These are phyloP conservation scores for Jaltomata sinuosa DNA, from an alignment of 257 asterid genomes.

Conservation along the genomic window DNA sequence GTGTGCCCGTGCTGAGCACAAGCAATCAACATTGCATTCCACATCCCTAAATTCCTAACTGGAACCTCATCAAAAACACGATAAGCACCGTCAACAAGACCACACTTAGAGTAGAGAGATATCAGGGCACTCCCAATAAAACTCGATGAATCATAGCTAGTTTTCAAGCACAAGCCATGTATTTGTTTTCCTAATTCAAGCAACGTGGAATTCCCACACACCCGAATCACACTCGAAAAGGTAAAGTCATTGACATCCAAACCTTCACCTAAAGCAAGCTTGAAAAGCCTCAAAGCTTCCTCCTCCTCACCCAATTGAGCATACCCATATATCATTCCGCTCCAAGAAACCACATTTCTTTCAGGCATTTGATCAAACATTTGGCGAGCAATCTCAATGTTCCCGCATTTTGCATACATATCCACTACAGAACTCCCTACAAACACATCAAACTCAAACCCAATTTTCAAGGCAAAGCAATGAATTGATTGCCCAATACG, in stretches of 20 bases:
- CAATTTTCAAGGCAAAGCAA: constrained; percentile 45
- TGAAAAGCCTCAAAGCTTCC: constrained; percentile 68
- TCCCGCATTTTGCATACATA: constrained; percentile 75
- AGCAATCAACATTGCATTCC: constrained; percentile 71
- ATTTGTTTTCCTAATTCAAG: constrained; percentile 73
- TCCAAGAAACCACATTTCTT: constrained; percentile 84
- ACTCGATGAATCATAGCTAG: constrained; percentile 33
- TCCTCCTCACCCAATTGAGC: constrained; percentile 58
- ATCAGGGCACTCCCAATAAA: constrained; percentile 72
- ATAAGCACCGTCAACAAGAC: constrained; percentile 58
- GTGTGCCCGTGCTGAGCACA: constrained; percentile 76
- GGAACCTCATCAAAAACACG: constrained; percentile 47
- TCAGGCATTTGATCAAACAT: constrained; percentile 86
- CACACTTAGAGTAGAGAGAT: constrained; percentile 79
- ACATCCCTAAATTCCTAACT: constrained; percentile 60
- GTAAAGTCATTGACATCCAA: constrained; percentile 74
- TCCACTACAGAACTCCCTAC: constrained; percentile 77
- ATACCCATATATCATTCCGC: constrained; percentile 75
- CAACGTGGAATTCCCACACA: constrained; percentile 70
- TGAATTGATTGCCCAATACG: constrained; percentile 50
- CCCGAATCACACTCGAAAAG: constrained; percentile 66
- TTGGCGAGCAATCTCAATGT: constrained; percentile 42
- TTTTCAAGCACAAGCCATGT: constrained; percentile 65
- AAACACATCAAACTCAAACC: constrained; percentile 41
- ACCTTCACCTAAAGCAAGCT: constrained; percentile 42